Base-by-base conservation (phyloP, 2,329 filamentous ascomycete genomes). In the Fusarium tanahbumbuense region DNA sequence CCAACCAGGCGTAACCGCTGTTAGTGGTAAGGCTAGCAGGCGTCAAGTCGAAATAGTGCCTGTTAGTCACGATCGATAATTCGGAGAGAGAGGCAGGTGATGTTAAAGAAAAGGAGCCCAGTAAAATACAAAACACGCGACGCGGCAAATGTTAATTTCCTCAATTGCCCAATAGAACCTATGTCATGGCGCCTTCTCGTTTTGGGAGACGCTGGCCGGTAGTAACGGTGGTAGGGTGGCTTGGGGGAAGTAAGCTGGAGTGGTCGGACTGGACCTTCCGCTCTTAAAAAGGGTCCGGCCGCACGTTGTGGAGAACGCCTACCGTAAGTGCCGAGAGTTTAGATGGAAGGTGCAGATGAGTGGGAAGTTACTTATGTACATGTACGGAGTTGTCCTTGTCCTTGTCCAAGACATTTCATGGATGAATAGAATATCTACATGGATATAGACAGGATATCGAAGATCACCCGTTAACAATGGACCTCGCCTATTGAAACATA, bases 1-100 rank as follows among this genome's bases (percentile, higher is more conserved):
- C 50, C 32, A 27, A 53, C 42, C 44, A 71, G 18, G 53, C 47
- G 40, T 37, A 48, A 32, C 56, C 45, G 56, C 34, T 32, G 25
- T 52, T 72, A 72, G 65, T 30, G 50, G 52, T n/a, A 46, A 23
- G 41, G 37, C 67, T 70, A 71, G 27, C 28, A 57, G 32, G 56
- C 42, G 34, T 54, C 34, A 30, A 46, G 16, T 41, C 22, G 8
- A 32, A 46, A 49, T 49, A 64, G 58, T 42, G 42, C 32, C 42
- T 41, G 22, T 47, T 41, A 60, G 23, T 41, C 20, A 48, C 30
- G 41, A 52, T 56, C 23, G 22, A 42, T 44, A 47, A 46, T 23
- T 52, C 20, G 50, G 32, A n/a, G 34, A 18, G 27, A 27, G 47
- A 32, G 20, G 20, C 34, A 56, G 20, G 27, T 41, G 34, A 30